These are phyloP conservation scores for Aspergillus ustus DNA, from an alignment of 2,329 filamentous ascomycete species.

Conservation along the genomic window DNA sequence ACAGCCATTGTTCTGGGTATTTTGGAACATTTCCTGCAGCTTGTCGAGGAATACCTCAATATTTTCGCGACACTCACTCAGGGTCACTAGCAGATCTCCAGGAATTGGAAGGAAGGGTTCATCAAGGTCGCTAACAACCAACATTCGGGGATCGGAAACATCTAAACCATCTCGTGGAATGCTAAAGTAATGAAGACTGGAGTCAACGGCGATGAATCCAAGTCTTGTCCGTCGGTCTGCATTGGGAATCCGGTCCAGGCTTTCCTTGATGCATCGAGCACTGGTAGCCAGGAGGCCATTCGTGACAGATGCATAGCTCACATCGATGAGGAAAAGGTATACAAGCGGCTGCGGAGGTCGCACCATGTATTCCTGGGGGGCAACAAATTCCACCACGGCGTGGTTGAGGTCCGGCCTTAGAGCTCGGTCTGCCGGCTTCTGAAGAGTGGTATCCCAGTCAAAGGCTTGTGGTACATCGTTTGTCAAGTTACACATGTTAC, in stretches of 20 bases:
- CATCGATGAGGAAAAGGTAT: slow-evolving; percentile 93
- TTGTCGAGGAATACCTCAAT: slow-evolving; percentile 90
- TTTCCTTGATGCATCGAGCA: slow-evolving; percentile 91
- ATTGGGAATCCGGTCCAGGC: slow-evolving; percentile 96
- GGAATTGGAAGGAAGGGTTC: slow-evolving; percentile 96
- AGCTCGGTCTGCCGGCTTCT: slow-evolving; percentile 91
- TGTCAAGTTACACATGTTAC: slow-evolving; percentile 99
- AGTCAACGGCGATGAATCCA: slow-evolving; percentile 94
- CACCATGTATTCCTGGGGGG: slow-evolving; percentile 99
- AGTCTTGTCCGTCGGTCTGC: slow-evolving; percentile 89
- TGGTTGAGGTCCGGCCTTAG: slow-evolving; percentile 92
- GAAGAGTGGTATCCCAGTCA: slow-evolving; percentile 92
- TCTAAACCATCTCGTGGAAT: slow-evolving; percentile 88
- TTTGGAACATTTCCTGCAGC: slow-evolving; percentile 95
- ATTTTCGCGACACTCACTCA: slow-evolving; percentile 86
- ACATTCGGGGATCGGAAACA: slow-evolving; percentile 82
- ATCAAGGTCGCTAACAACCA: slow-evolving; percentile 92
- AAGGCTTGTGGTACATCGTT: slow-evolving; percentile 99
- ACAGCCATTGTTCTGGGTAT: slow-evolving; percentile 86
- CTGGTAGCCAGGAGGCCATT: slow-evolving; percentile 90
- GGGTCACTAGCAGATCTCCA: slow-evolving; percentile 84
- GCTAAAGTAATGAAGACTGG: slow-evolving; percentile 93
- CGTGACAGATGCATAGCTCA: slow-evolving; percentile 87
- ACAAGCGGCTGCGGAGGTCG: slow-evolving; percentile 93
- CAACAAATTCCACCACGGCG: slow-evolving; percentile 95